Evolutionary conservation across 768 basidiomycete genomes (phyloP), one percentile per base, ranked within the genome.

Genomic region (Rhizopogon salebrosus): DNA sequence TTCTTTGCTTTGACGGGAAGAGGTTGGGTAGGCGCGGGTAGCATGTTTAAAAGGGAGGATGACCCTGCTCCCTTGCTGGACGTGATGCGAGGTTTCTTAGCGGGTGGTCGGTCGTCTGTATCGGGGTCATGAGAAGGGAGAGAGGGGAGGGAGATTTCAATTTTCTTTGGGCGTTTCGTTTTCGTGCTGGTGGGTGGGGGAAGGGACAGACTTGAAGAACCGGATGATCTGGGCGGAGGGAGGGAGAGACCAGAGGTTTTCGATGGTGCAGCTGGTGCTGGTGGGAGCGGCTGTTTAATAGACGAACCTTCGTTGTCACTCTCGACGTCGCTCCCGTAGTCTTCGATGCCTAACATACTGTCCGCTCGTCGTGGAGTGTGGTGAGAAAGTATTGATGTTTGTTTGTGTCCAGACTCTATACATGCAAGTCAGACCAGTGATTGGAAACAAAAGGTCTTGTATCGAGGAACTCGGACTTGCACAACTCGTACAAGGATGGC

Each of bases 321-420:
- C 58, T 87, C 83, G 60, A 68, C 78, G 70, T 77, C 86, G 69
- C 88, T 91, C 57, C 86, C 87, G 60, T 91, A 90, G 73, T 76
- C 80, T 61, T 86, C 87, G 54, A 91, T 75, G 29, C 85, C 86
- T 56, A 90, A 79, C 86, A 89, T 90, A 59, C 55, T 62, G 52
- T 57, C 14, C 60, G 40, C 10, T 45, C 8, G 34, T 36, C 13
- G 31, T 48, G 27, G 41, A 38, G 35, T 20, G 37, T 34, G 49
- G 40, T 34, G 41, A 45, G 11, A 18, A 50, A 23, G 26, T 46
- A 9, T 46, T 46, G 45, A 34, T 34, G 31, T 16, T 29, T 46
- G 22, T 46, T 46, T 46, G 45, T 46, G 6, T 34, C 22, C 23
- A 3, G 3, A 14, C 40, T 41, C 1, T n/a, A n/a, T n/a, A n/a